These are phyloP conservation scores for Termitomyces sp. DNA, from an alignment of 768 basidiomycete genomes.

Conservation along the genomic window DNA sequence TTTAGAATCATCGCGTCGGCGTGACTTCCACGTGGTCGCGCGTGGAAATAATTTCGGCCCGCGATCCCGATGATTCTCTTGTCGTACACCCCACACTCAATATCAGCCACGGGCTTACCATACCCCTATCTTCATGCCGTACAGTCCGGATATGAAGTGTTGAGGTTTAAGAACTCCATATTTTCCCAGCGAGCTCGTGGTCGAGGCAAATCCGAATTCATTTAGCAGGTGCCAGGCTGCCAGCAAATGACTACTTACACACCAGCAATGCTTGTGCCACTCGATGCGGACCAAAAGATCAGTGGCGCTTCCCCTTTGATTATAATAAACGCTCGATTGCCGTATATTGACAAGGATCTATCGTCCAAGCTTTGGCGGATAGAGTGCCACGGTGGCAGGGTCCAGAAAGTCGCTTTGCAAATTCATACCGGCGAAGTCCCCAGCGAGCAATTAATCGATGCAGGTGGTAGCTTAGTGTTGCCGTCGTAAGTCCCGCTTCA, in stretches of 20 bases:
- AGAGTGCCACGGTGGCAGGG: constrained; percentile 24
- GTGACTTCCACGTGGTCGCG: not conserved
- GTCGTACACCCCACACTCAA: not conserved
- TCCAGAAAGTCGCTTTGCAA: constrained; percentile 19
- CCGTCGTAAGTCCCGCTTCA: constrained; percentile 29
- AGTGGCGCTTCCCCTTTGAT: not conserved
- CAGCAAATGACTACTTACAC: not conserved
- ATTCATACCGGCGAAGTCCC: not conserved
- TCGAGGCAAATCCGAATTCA: not conserved
- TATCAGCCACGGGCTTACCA: not conserved
- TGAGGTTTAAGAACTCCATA: not conserved
- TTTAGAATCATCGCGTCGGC: not conserved
- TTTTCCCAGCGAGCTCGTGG: not conserved
- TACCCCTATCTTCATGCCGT: not conserved
- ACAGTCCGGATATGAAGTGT: not conserved
- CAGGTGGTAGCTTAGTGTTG: constrained; percentile 29
- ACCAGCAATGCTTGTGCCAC: not conserved
- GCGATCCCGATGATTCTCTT: too few relatives aligned
- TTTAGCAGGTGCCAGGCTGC: too few relatives aligned
- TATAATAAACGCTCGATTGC: constrained; percentile 26
- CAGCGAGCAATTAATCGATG: constrained; percentile 16
- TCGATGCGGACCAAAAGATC: constrained; percentile 1
- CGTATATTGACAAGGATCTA: constrained; percentile 21
- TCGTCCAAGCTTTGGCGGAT: constrained; percentile 28
- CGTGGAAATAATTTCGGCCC: not conserved